Base-by-base conservation (phyloP, 192 early-diverging fungal genomes). In the Entomortierella parvispora region DNA sequence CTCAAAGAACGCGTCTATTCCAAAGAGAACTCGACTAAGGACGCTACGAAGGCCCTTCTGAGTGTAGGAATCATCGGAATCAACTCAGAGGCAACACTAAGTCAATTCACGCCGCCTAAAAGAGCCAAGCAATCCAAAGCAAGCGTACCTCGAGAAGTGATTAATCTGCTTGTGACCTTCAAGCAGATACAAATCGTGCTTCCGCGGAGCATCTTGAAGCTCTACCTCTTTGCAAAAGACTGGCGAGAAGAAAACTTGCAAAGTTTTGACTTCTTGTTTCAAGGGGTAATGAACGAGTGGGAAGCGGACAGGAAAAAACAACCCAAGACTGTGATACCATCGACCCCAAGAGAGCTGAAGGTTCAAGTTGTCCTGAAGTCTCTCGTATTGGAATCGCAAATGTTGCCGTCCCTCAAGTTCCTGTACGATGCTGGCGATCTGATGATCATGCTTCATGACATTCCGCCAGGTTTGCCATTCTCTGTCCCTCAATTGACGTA, bases 151-250 rank as follows among this genome's bases (percentile, higher is more conserved):
- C 69, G 67, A 10, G 74, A 87, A 45, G 70, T 86, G 0, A 54
- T 89, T 32, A 84, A 85, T 28, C 34, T 86, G 18, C 72, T 87
- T 55, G 77, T 82, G n/a, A 81, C 65, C 0, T 66, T 89, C 42
- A 69, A 83, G 60, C 68, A 68, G 18, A 63, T 89, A 26, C 58
- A 74, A 29, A 53, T 90, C 33, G 69, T 80, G 33, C 58, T 87
- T 0, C 89, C 88, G 7, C 81, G 88, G 46, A 92, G 90, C 58
- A 69, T 95, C 14, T 61, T 95, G n/a, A 89, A 88, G 44, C 49
- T 95, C 12, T 90, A 93, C 52, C 74, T 83, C 3, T 93, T 95
- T 69, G 80, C 93, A n/a, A 90, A 91, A 56, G 87, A 90, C 32
- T 95, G 93, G 93, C 79, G 86, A 1, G 86, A 87, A 29, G 90